These are phyloP conservation scores for Opeltia flavorubescens DNA, from an alignment of 495 filamentous ascomycete species.

Conservation along the genomic window DNA sequence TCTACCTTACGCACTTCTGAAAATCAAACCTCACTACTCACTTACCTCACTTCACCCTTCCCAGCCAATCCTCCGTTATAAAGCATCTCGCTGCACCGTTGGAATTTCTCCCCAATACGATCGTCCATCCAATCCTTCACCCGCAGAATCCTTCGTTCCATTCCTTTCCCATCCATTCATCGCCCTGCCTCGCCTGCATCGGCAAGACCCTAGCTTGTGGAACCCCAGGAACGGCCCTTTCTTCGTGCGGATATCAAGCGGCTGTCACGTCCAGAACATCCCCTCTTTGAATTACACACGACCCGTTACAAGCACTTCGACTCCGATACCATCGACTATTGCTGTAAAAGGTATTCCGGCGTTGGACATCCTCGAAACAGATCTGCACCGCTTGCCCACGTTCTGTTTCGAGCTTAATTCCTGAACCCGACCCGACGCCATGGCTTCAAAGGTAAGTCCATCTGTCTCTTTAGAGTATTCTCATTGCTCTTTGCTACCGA, in stretches of 20 bases:
- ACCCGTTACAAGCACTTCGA: neutral
- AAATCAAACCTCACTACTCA: neutral
- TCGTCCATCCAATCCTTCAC: neutral
- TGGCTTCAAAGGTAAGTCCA: conserved; percentile 18
- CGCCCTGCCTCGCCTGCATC: neutral
- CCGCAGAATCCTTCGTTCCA: neutral
- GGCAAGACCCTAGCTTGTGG: conserved; percentile 1
- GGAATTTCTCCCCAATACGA: neutral
- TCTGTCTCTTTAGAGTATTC: neutral
- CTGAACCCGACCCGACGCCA: conserved; percentile 9
- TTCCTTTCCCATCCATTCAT: conserved; percentile 1
- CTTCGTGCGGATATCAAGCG: conserved; percentile 2
- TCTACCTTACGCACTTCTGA: neutral
- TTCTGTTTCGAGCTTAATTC: conserved; percentile 9
- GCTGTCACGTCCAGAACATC: neutral
- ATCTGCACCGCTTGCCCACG: conserved; percentile 6
- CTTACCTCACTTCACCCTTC: neutral
- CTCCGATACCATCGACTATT: neutral
- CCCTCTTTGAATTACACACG: neutral
- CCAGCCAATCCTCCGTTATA: neutral
- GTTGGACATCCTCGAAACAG: neutral
- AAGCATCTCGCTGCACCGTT: too few relatives aligned
- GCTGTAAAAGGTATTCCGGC: neutral
- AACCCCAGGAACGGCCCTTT: neutral
- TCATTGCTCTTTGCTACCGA: neutral